phyloP scores from a whole-genome alignment of 345 rosid species.

The Luvunga scandens region DNA sequence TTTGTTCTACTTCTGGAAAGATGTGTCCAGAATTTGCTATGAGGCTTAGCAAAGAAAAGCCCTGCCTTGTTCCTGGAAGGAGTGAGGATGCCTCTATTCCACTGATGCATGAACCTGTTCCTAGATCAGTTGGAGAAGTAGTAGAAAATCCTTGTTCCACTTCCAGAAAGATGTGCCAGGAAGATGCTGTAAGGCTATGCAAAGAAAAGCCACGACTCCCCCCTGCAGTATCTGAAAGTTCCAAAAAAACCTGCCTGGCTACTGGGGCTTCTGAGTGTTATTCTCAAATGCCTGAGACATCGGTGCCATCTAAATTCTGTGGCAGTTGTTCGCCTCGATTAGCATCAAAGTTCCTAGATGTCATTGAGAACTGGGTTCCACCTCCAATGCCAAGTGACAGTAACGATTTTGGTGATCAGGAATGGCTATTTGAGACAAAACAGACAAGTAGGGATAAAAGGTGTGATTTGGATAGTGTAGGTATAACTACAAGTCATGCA shows the following conservation, averaged over 20 bases:
- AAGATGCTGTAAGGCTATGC: conserved; percentile 8
- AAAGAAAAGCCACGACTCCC: conserved; percentile 20
- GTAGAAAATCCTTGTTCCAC: conserved; percentile 27
- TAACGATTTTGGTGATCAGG: conserved; percentile 26
- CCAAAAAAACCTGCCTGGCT: conserved; percentile 10
- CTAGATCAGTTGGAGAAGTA: conserved; percentile 20
- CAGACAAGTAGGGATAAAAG: conserved; percentile 13
- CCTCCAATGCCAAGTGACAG: conserved; percentile 20
- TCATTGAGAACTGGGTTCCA: conserved; percentile 47
- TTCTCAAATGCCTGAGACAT: conserved; percentile 5
- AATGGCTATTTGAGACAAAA: conserved; percentile 31
- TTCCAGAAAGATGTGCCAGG: conserved; percentile 18
- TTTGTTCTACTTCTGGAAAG: conserved; percentile 24
- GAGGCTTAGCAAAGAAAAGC: conserved; percentile 21
- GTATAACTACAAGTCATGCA: background rate
- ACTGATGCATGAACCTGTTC: conserved; percentile 16
- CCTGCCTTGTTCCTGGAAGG: background rate
- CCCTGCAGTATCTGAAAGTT: background rate
- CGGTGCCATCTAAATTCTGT: conserved; percentile 17
- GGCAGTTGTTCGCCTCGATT: conserved; percentile 33
- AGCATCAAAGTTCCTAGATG: conserved; percentile 29
- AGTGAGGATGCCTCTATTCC: background rate
- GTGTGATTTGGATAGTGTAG: conserved; percentile 11
- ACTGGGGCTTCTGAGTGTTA: conserved; percentile 8
- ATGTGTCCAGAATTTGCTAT: conserved; percentile 7